Base-by-base conservation (phyloP, 2,329 filamentous ascomycete genomes). In the Zasmidium citrigriseum region DNA sequence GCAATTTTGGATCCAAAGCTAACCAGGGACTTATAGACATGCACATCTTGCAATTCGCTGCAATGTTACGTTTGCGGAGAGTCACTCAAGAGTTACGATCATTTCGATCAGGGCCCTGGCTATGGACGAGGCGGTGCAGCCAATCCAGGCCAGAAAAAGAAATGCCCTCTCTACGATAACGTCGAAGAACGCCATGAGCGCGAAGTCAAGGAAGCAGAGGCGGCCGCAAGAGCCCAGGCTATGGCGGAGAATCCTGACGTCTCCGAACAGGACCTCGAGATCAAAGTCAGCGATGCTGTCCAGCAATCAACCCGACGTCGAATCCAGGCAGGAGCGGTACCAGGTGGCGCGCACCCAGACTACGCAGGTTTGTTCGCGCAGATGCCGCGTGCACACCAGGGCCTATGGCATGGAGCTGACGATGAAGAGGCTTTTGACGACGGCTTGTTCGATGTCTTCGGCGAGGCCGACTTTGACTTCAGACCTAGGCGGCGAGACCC, bases 31-130 rank as follows among this genome's bases (percentile, higher is more conserved):
- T 18, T 55, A 5, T 29, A 66, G 64, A 81, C 73, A 0, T 96
- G 91, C 72, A 78, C 83, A 0, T 81, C 82, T n/a, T 87, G 84
- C 65, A 59, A 67, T 2, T 80, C 80, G 46, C 58, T 77, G 7
- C 83, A 86, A 72, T 87, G 84, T 69, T 91, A 92, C 66, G 80
- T 91, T 45, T 96, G 91, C 75, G 86, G 86, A 21, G 79, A 87
- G 66, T 74, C 81, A 48, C 77, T 85, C 21, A 83, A 81, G 57
- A 73, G 82, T 56, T 95, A 96, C 67, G 65, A 77, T 0, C 91
- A 96, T 72, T 96, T 96, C 67, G 78, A 87, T 59, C 82, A 88
- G 34, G 50, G 24, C 16, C 49, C 61, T 1, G 11, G 21, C 12
- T 54, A 45, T 16, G 11, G 54, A 12, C 57, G 22, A 2, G 1